These are phyloP conservation scores for Kluyveromyces dobzhanskii DNA, from an alignment of 805 yeast genomes.

Conservation along the genomic window DNA sequence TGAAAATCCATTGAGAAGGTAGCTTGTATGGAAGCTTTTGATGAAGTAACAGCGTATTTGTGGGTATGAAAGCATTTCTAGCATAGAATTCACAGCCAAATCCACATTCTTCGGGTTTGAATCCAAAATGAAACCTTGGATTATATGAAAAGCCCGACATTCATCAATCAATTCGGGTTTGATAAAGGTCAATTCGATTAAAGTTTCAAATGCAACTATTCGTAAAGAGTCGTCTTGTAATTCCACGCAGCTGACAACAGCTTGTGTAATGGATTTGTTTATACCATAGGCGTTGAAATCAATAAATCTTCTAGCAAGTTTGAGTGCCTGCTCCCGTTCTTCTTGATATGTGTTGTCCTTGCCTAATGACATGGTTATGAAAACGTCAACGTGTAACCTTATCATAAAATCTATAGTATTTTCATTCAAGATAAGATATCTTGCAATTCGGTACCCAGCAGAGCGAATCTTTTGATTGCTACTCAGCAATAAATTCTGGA, in stretches of 20 bases:
- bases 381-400: constrained; percentile 49
- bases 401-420: constrained; percentile 48
- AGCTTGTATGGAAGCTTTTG: constrained; percentile 54
- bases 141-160: constrained; percentile 39
- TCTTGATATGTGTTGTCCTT: constrained; percentile 44
- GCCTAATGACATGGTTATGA: constrained; percentile 56
- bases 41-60: constrained; percentile 30
- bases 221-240: constrained; percentile 43
- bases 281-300: constrained; percentile 46
- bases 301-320: constrained; percentile 54
- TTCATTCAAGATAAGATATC: constrained; percentile 51
- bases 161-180: constrained; percentile 36
- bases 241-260: constrained; percentile 58
- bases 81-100: constrained; percentile 20
- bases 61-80: constrained; percentile 22
- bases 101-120: constrained; percentile 21
- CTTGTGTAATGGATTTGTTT: constrained; percentile 58
- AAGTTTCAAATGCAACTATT: constrained; percentile 44
- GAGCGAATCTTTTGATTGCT: constrained; percentile 56
- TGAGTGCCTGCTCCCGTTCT: constrained; percentile 74
- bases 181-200: constrained; percentile 45
- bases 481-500: constrained; percentile 54
- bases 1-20: constrained; percentile 62
- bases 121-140: constrained; percentile 26
- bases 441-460: constrained; percentile 65